Percentiles rank a stretch among this genome's conserved stretches.
Evolutionary conservation across 1,284 basidiomycete genomes (phyloP).

Genomic region (Cryptococcus jaspeensis): DNA sequence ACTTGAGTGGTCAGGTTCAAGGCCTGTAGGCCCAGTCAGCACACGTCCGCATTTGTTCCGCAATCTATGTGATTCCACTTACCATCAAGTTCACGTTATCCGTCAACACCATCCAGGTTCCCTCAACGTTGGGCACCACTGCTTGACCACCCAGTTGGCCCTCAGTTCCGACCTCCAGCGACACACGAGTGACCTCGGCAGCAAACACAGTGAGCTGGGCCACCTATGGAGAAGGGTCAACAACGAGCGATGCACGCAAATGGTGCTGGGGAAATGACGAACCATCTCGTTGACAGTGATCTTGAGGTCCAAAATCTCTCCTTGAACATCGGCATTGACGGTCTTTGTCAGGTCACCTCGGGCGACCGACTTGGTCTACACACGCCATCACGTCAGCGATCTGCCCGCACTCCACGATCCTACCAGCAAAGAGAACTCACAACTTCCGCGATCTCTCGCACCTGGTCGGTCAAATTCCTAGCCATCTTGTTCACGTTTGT

Average conservation of each 20-base stretch:
- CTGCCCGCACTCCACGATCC: background rate
- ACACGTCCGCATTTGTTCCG: background rate
- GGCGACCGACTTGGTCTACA: slow-evolving; percentile 85
- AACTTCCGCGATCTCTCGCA: slow-evolving; percentile 93
- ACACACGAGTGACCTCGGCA: slow-evolving; percentile 72
- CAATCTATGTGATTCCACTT: background rate
- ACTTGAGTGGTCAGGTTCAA: slow-evolving; percentile 92
- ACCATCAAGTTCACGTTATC: slow-evolving; percentile 80
- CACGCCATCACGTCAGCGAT: slow-evolving; percentile 23
- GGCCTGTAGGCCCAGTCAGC: slow-evolving; percentile 25
- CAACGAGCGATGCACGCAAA: background rate
- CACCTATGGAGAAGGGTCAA: slow-evolving; percentile 21
- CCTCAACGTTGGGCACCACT: slow-evolving; percentile 78
- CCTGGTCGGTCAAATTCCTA: slow-evolving; percentile 91
- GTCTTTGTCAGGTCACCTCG: slow-evolving; percentile 84
- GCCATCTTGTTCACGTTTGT: slow-evolving; percentile 91
- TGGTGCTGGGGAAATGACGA: slow-evolving; percentile 1
- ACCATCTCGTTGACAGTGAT: slow-evolving; percentile 58
- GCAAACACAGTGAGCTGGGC: slow-evolving; percentile 57
- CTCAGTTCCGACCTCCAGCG: slow-evolving; percentile 89
- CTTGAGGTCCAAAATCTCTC: slow-evolving; percentile 93
- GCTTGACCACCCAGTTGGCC: slow-evolving; percentile 95
- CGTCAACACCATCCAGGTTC: slow-evolving; percentile 90
- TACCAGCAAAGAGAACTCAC: slow-evolving; percentile 39
- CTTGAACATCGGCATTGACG: slow-evolving; percentile 93